Percentiles rank a stretch among this genome's conserved stretches.
Conservation (phyloP, 768 basidiomycete genomes). For the Termitomyces sp. region DNA sequence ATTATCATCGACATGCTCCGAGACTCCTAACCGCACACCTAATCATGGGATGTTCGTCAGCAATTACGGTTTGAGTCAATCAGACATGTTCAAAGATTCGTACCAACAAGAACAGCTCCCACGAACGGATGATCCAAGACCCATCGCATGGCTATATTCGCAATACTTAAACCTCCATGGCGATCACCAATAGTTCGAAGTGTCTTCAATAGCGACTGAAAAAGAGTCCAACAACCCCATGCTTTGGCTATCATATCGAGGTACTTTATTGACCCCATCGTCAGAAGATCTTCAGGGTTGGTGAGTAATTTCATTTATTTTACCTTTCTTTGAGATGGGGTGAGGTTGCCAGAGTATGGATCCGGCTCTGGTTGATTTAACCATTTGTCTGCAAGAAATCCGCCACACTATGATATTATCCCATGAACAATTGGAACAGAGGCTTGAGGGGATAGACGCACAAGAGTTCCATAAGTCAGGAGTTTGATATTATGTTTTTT, state of each 20-base stretch:
- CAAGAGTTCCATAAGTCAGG: constrained; percentile 78
- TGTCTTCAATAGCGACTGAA: constrained; percentile 57
- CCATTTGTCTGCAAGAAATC: constrained; percentile 78
- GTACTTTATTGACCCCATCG: constrained; percentile 41
- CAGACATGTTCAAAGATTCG: constrained; percentile 7
- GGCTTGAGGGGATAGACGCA: constrained; percentile 25
- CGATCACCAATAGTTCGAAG: constrained; percentile 63
- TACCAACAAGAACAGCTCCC: constrained; percentile 77
- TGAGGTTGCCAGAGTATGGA: constrained; percentile 58
- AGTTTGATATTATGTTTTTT: constrained; percentile 66
- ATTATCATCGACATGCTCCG: constrained; percentile 72
- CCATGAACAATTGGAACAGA: constrained; percentile 3
- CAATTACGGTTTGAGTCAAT: neutral
- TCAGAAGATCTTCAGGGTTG: constrained; percentile 6
- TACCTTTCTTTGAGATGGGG: constrained; percentile 82
- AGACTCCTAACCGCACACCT: constrained; percentile 73
- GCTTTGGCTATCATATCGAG: constrained; percentile 76
- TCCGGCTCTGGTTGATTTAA: constrained; percentile 63
- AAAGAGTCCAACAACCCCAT: constrained; percentile 76
- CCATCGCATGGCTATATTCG: constrained; percentile 80
- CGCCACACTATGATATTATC: constrained; percentile 58
- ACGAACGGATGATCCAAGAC: constrained; percentile 74
- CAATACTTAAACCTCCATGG: constrained; percentile 60
- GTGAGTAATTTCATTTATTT: constrained; percentile 1
- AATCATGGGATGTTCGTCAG: neutral